phyloP scores from a whole-genome alignment of 148 eudicot species.

The Nepenthes mirabilis region DNA sequence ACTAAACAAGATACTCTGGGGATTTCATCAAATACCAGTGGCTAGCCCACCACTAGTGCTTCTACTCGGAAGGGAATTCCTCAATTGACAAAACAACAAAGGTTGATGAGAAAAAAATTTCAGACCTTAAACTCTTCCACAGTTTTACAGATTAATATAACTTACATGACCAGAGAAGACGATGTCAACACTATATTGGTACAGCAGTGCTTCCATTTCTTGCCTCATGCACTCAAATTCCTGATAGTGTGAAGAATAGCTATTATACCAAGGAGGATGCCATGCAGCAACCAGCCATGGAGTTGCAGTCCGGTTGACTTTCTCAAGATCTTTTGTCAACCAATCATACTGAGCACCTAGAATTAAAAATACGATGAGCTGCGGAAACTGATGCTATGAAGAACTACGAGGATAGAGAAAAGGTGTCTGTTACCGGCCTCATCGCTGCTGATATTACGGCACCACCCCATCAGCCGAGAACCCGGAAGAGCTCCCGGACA shows the following conservation, averaged over 20 bases:
- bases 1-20: no score
- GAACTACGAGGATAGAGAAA: neutral
- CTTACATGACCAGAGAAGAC: constrained; percentile 96
- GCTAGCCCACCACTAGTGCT: no score
- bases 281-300: constrained; percentile 89
- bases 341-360: constrained; percentile 77
- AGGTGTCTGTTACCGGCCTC: neutral
- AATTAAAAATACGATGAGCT: neutral
- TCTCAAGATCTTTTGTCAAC: constrained; percentile 48
- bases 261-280: constrained; percentile 97
- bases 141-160: neutral
- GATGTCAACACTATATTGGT: constrained; percentile 59
- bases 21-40: no score
- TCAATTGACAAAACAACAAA: no score
- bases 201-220: constrained; percentile 68
- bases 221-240: constrained; percentile 98
- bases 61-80: no score
- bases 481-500: no score
- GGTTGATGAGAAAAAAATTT: no score
- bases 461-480: no score
- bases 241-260: constrained; percentile 90
- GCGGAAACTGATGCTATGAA: neutral
- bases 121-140: no score
- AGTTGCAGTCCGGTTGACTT: constrained; percentile 39
- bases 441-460: no score